Evolutionary conservation across 306 rosid species (phyloP), one percentile per base, ranked within the genome.

Genomic region (Rubus idaeus): DNA sequence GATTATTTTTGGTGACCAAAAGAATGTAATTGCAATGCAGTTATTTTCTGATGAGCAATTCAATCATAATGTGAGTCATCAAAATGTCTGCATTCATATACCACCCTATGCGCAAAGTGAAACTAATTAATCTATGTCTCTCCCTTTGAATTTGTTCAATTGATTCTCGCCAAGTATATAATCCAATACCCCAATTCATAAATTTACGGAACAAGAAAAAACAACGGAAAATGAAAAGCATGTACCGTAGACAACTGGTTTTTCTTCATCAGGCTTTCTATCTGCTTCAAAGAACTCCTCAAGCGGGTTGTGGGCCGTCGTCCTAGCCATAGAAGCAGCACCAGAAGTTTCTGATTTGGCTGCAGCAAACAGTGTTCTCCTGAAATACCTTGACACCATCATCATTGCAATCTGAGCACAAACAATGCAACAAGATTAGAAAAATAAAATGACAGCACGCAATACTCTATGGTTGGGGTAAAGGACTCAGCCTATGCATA

Each of bases 241-340:
- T 21, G 68, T 86, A 94, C 98, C 98, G 69, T 92, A 94, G 52
- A 88, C 90, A 78, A 90, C 88, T 11, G 98, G 96, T 75, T 87
- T 84, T 13, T 88, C 98, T 44, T 88, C 90, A 0, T 94, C 97
- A 30, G 73, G 18, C 70, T 83, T 83, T 84, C 93, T 87, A 61
- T 89, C 93, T 41, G 40, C 77, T 88, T 94, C 98, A 67, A 92
- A 94, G 76, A 94, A 90, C 78, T 88, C 91, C 63, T 89, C 83
- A 55, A 94, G 97, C 58, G 97, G 97, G 73, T 94, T 94, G 41
- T 78, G 55, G 3, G n/a, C 75, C 30, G 40, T 83, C 30, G 46
- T 77, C 77, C 82, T 77, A 53, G 76, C 64, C 20, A 87, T 76
- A 65, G 89, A 79, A 14, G 85, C 84, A 6, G 93, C 80, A 70